Percentiles rank a stretch among this genome's conserved stretches.
Evolutionary conservation across 2,329 filamentous ascomycete genomes (phyloP).

Genomic region (Lachnellula suecica): DNA sequence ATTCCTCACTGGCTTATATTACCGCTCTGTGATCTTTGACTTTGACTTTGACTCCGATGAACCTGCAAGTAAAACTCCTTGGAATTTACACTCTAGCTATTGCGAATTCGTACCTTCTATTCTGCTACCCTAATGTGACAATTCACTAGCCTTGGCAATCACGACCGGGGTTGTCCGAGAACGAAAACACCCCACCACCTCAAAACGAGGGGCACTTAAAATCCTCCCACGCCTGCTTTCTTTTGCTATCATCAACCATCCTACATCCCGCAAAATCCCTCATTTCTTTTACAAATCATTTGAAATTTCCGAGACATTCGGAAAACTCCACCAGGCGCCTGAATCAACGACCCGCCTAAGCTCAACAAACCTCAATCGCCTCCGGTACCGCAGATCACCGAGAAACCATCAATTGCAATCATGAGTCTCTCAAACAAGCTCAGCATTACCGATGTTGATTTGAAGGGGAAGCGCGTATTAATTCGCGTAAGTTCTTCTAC

Average conservation of each 20-base stretch:
- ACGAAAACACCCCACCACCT: conserved; percentile 3
- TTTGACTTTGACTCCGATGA: too few species aligned
- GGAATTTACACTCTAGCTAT: background rate
- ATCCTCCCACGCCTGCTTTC: too few species aligned
- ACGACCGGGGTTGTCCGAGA: background rate
- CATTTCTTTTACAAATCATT: conserved; percentile 6
- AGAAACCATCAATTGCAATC: conserved; percentile 34
- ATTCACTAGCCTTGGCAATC: background rate
- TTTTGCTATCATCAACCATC: conserved; percentile 17
- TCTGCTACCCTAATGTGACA: background rate
- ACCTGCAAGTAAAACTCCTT: too few species aligned
- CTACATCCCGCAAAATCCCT: conserved; percentile 13
- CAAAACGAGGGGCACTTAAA: conserved; percentile 9
- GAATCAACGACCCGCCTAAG: too few species aligned
- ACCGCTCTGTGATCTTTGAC: too few species aligned
- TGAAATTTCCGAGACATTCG: background rate
- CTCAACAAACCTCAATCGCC: too few species aligned
- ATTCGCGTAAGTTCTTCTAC: conserved; percentile 72
- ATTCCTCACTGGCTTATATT: too few species aligned
- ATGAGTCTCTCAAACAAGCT: conserved; percentile 99
- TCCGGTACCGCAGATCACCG: background rate
- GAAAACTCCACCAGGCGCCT: background rate
- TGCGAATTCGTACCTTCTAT: background rate
- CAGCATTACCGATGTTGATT: conserved; percentile 90
- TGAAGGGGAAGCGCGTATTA: conserved; percentile 97